Conservation (phyloP, 2,329 filamentous ascomycete species). For the Xylaria sp. region DNA sequence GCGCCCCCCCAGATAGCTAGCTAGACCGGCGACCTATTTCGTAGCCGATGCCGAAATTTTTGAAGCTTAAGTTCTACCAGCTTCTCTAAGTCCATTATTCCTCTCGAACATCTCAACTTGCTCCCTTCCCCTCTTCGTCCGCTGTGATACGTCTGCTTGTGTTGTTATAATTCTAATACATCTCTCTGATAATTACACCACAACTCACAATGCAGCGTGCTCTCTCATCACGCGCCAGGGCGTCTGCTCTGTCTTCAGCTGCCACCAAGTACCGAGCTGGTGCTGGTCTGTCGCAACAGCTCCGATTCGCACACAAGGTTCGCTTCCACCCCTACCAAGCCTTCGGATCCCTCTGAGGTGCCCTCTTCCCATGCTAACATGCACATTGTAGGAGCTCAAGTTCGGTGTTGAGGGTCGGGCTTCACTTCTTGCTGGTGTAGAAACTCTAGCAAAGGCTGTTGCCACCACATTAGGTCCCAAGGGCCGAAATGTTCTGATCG, state of each 20-base stretch:
- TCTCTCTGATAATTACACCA: slow-evolving; percentile 35
- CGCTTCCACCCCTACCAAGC: slow-evolving; percentile 19
- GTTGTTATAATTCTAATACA: slow-evolving; percentile 36
- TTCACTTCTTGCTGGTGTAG: slow-evolving; percentile 87
- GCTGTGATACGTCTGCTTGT: slow-evolving; percentile 29
- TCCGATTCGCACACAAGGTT: slow-evolving; percentile 98
- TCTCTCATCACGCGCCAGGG: slow-evolving; percentile 79
- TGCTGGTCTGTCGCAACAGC: slow-evolving; percentile 78
- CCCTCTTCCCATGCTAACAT: slow-evolving; percentile 16
- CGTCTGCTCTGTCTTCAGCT: slow-evolving; percentile 77
- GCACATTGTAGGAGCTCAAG: slow-evolving; percentile 79
- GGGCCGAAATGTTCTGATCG: slow-evolving; percentile 97
- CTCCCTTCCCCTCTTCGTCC: slow-evolving; percentile 31
- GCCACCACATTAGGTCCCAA: slow-evolving; percentile 96
- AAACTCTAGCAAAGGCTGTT: slow-evolving; percentile 95
- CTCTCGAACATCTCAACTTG: slow-evolving; percentile 19
- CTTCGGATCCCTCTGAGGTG: neutral
- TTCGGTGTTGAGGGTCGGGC: slow-evolving; percentile 96
- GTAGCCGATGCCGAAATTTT: slow-evolving; percentile 42
- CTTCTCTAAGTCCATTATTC: slow-evolving; percentile 31
- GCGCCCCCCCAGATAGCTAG: slow-evolving; percentile 35
- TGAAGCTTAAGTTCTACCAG: slow-evolving; percentile 40
- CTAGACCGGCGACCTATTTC: slow-evolving; percentile 34
- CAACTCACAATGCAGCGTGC: slow-evolving; percentile 87
- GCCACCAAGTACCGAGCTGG: slow-evolving; percentile 68